phyloP scores from a whole-genome alignment of 2,329 filamentous ascomycete species.

The Pestalotiopsis sp. region DNA sequence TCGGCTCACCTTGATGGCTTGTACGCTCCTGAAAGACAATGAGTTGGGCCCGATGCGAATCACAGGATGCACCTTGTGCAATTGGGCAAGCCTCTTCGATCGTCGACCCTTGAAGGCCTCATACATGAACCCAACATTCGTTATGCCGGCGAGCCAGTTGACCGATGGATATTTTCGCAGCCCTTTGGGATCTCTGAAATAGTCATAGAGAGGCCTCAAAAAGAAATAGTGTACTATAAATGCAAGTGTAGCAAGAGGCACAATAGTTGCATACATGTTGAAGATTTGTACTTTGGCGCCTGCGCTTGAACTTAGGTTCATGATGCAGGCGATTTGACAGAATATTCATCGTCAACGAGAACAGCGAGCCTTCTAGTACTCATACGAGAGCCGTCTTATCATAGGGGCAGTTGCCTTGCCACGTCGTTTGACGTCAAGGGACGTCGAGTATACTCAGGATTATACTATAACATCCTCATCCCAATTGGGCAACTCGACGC shows the following conservation, averaged over 20 bases:
- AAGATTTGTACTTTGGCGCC: background rate
- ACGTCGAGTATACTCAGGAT: background rate
- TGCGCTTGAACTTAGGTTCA: background rate
- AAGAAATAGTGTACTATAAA: background rate
- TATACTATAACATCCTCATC: background rate
- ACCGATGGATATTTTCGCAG: background rate
- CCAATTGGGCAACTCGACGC: background rate
- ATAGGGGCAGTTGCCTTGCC: background rate
- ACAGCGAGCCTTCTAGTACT: background rate
- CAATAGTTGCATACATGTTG: background rate
- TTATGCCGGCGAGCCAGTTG: background rate
- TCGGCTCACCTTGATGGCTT: conserved; percentile 40
- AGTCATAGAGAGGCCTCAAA: background rate
- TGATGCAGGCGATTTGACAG: background rate
- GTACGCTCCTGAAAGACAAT: conserved; percentile 41
- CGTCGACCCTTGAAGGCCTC: conserved; percentile 23
- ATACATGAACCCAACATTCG: background rate
- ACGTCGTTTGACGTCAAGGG: background rate
- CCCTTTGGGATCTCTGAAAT: background rate
- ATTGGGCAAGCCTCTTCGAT: conserved; percentile 41
- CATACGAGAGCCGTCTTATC: background rate
- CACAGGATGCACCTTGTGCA: conserved; percentile 48
- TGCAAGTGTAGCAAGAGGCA: background rate
- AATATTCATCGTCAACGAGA: background rate
- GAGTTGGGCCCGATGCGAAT: conserved; percentile 48